Evolutionary conservation across 192 early-diverging fungal genomes (phyloP).

Genomic region (Allomyces macrogynus): DNA sequence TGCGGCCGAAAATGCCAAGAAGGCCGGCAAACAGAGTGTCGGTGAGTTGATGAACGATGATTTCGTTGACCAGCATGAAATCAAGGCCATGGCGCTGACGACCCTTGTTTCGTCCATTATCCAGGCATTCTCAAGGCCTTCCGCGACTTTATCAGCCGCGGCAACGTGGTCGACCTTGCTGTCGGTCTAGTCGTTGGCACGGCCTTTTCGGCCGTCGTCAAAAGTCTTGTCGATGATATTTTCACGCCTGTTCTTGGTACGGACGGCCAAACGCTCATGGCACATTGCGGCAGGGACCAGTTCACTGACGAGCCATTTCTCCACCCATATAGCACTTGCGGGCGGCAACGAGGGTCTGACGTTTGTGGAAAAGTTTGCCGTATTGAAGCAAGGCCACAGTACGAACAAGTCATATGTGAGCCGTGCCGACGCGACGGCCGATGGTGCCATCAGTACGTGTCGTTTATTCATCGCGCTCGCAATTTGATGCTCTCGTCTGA

Average conservation of each 20-base stretch:
- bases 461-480: not conserved
- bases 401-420: not conserved
- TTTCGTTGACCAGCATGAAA: not conserved
- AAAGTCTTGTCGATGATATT: constrained; percentile 2
- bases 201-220: constrained; percentile 12
- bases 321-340: not conserved
- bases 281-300: not conserved
- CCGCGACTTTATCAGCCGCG: constrained; percentile 14
- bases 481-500: not conserved
- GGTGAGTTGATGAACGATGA: not conserved
- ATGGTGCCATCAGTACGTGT: not conserved
- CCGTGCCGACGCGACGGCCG: not conserved
- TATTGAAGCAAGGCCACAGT: not conserved
- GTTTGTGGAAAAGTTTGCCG: not conserved
- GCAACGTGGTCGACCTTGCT: constrained; percentile 27
- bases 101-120: not conserved
- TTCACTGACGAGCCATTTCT: not conserved
- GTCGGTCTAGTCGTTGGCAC: constrained; percentile 28
- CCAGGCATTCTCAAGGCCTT: constrained; percentile 6
- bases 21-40: not conserved
- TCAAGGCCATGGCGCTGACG: not conserved
- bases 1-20: not conserved
- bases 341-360: not conserved
- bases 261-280: not conserved
- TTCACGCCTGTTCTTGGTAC: constrained; percentile 1